A percentile compares a stretch with the other conserved stretches of the same genome.
These are phyloP conservation scores for Oehlia diaphana DNA, from an alignment of 192 early-diverging fungal genomes.

Conservation along the genomic window DNA sequence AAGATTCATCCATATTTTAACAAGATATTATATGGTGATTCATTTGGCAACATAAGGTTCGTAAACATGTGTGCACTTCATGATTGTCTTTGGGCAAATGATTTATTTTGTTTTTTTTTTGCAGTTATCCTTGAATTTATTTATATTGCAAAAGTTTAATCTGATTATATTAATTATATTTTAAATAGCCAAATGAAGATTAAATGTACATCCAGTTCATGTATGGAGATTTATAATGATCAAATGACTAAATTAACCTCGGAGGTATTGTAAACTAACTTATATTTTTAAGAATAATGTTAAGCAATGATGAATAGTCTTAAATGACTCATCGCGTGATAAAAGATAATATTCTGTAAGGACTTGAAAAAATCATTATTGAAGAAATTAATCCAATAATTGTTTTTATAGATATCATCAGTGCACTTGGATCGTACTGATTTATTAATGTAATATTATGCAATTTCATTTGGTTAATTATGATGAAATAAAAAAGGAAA, in stretches of 20 bases:
- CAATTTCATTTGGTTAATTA: not conserved
- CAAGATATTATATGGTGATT: not conserved
- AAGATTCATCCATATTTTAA: not conserved
- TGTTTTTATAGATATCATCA: constrained; percentile 1
- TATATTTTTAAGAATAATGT: not conserved
- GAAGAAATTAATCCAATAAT: not conserved
- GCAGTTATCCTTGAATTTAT: not conserved
- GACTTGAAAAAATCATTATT: too few species aligned
- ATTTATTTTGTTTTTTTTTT: too few species aligned
- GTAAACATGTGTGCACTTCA: not conserved
- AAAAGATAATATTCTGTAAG: too few species aligned
- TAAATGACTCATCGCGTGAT: too few species aligned
- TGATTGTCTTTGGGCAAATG: not conserved
- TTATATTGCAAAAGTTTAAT: not conserved
- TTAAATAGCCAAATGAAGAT: not conserved
- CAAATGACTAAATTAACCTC: not conserved
- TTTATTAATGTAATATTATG: not conserved
- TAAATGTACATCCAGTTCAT: not conserved
- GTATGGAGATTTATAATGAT: not conserved
- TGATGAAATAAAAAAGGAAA: too few species aligned
- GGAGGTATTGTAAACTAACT: not conserved
- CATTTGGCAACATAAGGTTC: not conserved
- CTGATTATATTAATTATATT: not conserved
- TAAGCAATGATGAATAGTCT: too few species aligned
- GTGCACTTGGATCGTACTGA: not conserved